Percentiles rank a stretch among this genome's conserved stretches.
Evolutionary conservation across 2,329 filamentous ascomycete species (phyloP).

Genomic region (Microascus cirrosus): DNA sequence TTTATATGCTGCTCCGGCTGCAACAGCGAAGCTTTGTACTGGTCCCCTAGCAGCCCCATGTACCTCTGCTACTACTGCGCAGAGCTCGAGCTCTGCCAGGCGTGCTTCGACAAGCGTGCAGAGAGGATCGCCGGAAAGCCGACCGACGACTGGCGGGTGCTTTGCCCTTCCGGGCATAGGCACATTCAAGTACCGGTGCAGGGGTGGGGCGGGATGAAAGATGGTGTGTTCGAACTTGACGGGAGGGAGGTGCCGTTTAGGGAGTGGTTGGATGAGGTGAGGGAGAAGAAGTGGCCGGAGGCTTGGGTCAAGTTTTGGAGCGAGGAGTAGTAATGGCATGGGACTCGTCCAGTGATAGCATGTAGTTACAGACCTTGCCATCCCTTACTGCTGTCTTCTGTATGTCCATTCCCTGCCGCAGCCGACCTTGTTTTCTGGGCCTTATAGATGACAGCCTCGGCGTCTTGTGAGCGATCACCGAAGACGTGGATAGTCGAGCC

Average conservation of each 20-base stretch:
- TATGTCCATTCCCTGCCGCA: no score
- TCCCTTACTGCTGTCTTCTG: no score
- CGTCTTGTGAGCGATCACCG: no score
- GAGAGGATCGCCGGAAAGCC: background rate
- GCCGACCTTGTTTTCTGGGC: no score
- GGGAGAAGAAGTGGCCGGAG: constrained; percentile 3
- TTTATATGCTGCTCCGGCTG: background rate
- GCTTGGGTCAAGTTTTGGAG: constrained; percentile 2
- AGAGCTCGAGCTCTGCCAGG: background rate
- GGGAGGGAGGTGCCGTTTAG: background rate
- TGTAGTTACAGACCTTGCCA: no score
- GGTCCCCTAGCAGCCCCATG: background rate
- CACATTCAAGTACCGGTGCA: background rate
- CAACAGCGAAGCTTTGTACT: background rate
- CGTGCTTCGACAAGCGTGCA: background rate
- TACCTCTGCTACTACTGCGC: constrained; percentile 4
- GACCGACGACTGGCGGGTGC: background rate
- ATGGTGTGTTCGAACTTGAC: background rate
- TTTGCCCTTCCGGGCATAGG: background rate
- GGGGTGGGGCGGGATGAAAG: background rate
- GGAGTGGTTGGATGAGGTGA: constrained; percentile 2
- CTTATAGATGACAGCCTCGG: no score
- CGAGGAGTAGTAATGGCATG: background rate
- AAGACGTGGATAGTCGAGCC: no score
- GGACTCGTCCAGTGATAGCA: no score